These are phyloP conservation scores for Penicillium dipodomyicola DNA, from an alignment of 495 filamentous ascomycete species.

Conservation along the genomic window DNA sequence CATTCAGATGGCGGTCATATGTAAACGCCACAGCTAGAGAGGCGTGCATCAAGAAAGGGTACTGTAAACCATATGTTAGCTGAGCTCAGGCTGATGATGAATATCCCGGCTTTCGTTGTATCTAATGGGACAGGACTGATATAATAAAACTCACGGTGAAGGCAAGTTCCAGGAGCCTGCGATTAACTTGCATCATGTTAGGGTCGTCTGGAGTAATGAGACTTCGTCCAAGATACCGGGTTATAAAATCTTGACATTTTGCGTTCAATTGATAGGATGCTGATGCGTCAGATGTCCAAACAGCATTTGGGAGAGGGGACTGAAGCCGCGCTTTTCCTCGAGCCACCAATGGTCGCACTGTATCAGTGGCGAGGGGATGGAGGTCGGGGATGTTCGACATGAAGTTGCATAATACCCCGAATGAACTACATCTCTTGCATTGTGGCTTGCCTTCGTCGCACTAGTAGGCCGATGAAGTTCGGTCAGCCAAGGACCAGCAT, in stretches of 20 bases:
- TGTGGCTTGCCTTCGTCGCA: constrained; percentile 47
- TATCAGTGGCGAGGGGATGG: constrained; percentile 31
- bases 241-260: background rate
- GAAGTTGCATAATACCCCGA: constrained; percentile 46
- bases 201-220: background rate
- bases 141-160: background rate
- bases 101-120: background rate
- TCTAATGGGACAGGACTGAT: background rate
- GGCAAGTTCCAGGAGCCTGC: background rate
- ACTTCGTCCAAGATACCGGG: background rate
- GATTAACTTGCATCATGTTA: background rate
- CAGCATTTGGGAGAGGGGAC: constrained; percentile 27
- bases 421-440: constrained; percentile 44
- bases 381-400: constrained; percentile 37
- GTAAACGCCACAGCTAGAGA: constrained; percentile 41
- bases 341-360: constrained; percentile 19
- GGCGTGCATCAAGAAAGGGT: constrained; percentile 50
- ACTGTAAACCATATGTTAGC: constrained; percentile 20
- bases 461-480: constrained; percentile 20
- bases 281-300: constrained; percentile 24
- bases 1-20: constrained; percentile 45
- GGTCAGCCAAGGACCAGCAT: constrained; percentile 18
- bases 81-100: background rate
- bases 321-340: constrained; percentile 18
- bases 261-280: background rate